Evolutionary conservation across 2,329 filamentous ascomycete genomes (phyloP).

Genomic region (Gnomoniopsis smithogilvyi): DNA sequence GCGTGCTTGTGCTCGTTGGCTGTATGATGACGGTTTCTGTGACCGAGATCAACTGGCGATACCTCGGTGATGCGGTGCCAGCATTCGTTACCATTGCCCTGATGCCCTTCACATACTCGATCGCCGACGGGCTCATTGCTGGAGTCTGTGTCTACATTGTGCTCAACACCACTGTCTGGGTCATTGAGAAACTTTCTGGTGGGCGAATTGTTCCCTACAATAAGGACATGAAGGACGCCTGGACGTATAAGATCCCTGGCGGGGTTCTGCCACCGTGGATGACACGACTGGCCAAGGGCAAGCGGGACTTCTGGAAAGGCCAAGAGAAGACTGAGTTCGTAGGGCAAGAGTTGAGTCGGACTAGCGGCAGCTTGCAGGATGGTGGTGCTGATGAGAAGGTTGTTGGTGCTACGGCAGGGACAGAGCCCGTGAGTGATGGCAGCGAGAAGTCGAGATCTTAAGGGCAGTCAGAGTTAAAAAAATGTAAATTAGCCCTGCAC

Average conservation of each 20-base stretch:
- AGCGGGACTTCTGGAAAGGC: conserved; percentile 70
- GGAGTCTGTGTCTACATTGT: conserved; percentile 74
- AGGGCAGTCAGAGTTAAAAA: not conserved
- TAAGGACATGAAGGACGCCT: conserved; percentile 73
- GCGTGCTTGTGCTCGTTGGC: conserved; percentile 78
- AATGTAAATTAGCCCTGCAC: not conserved
- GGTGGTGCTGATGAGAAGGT: conserved; percentile 5
- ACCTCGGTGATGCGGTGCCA: conserved; percentile 78
- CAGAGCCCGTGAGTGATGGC: conserved; percentile 1
- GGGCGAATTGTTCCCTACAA: conserved; percentile 73
- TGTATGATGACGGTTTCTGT: conserved; percentile 79
- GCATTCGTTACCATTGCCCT: conserved; percentile 80
- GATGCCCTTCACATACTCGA: conserved; percentile 90
- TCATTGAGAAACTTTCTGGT: conserved; percentile 62
- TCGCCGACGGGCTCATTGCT: conserved; percentile 81
- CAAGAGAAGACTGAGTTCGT: conserved; percentile 24
- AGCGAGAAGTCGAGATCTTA: not conserved
- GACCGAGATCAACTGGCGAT: conserved; percentile 84
- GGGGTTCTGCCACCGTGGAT: conserved; percentile 73
- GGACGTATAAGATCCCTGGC: conserved; percentile 75
- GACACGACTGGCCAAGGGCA: conserved; percentile 58
- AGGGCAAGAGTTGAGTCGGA: conserved; percentile 2
- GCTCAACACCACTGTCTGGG: conserved; percentile 69
- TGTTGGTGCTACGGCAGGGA: conserved; percentile 1
- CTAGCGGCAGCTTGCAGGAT: conserved; percentile 4